Conservation (phyloP, 495 filamentous ascomycete genomes). For the Haplographium delicatum region DNA sequence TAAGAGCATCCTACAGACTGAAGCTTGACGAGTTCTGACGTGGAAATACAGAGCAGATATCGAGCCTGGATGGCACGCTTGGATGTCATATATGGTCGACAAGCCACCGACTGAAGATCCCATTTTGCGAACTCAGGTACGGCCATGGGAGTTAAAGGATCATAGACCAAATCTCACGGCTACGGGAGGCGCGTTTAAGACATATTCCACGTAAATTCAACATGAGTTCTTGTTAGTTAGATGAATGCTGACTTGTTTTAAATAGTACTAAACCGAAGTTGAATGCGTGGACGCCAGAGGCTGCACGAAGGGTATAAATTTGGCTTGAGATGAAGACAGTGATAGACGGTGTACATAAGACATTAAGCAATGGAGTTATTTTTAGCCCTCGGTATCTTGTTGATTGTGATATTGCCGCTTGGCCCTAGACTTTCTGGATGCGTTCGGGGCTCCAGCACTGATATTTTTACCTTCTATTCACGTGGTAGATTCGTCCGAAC, state of each 20-base stretch:
- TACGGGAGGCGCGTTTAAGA: constrained; percentile 74
- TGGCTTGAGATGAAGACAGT: too few relatives aligned
- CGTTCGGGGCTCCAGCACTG: too few relatives aligned
- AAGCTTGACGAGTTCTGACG: constrained; percentile 3
- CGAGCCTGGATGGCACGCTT: constrained; percentile 97
- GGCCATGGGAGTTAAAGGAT: constrained; percentile 68
- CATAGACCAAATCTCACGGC: constrained; percentile 72
- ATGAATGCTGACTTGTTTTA: background rate
- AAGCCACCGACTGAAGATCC: constrained; percentile 76
- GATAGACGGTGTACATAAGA: too few relatives aligned
- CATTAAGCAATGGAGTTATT: too few relatives aligned
- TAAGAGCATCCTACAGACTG: constrained; percentile 33
- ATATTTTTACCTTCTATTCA: too few relatives aligned
- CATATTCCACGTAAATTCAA: constrained; percentile 82
- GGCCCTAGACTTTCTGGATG: too few relatives aligned
- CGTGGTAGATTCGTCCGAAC: too few relatives aligned
- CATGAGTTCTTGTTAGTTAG: background rate
- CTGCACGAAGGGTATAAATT: constrained; percentile 32
- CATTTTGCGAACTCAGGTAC: constrained; percentile 54
- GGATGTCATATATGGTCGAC: constrained; percentile 92
- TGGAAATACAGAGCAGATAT: constrained; percentile 60
- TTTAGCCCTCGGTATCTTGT: too few relatives aligned
- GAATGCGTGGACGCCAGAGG: constrained; percentile 38
- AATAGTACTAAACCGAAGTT: constrained; percentile 43
- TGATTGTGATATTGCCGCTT: too few relatives aligned